Conservation (phyloP, 2,329 filamentous ascomycete species). For the Berkeleyomyces rouxiae region DNA sequence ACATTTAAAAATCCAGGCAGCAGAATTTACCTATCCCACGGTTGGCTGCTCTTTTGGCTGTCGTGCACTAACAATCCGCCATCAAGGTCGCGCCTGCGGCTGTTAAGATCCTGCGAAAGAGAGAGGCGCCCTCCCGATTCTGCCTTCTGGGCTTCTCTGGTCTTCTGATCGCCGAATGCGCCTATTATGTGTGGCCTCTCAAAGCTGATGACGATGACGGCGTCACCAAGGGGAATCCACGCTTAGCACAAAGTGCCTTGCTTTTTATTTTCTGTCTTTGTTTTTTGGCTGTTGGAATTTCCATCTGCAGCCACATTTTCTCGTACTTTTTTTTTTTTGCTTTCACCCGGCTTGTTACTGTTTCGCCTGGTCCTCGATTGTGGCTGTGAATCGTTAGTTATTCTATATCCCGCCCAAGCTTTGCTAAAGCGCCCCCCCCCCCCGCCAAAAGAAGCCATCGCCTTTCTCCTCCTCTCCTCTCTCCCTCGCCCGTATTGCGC, state of each 20-base stretch:
- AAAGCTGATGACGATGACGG: not conserved
- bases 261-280: not conserved
- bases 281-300: not conserved
- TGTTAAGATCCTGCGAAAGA: not conserved
- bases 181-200: not conserved
- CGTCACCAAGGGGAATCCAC: not conserved
- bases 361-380: not conserved
- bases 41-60: not conserved
- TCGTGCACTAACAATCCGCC: not conserved
- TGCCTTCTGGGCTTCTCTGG: not conserved
- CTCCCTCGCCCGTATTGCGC: too few species aligned
- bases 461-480: not conserved
- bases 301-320: not conserved
- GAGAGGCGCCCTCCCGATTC: not conserved
- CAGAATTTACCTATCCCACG: not conserved
- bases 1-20: not conserved
- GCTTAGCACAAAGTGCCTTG: not conserved
- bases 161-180: not conserved
- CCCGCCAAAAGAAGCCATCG: not conserved
- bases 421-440: not conserved
- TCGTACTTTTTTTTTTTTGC: not conserved
- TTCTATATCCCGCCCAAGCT: not conserved
- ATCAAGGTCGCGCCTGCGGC: too few species aligned
- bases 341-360: not conserved
- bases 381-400: not conserved